Evolutionary conservation across 768 basidiomycete species (phyloP), one percentile per base, ranked within the genome.

Genomic region (Cyclocybe cylindracea): DNA sequence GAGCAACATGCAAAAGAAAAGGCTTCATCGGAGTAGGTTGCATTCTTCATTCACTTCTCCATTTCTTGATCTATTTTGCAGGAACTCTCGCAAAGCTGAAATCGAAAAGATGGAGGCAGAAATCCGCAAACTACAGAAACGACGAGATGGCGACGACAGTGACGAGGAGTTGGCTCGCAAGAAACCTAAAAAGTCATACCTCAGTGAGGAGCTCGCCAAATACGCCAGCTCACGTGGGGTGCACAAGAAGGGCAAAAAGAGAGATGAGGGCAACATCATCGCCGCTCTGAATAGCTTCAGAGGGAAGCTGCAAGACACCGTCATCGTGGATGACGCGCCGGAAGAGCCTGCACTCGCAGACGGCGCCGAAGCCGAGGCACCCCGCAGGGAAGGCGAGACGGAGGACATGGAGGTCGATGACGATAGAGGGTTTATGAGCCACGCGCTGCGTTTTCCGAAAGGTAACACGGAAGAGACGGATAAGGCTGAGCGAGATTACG

Each of bases 31-130:
- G 82, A 79, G 90, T 91, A 57, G 38, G 78, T 59, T 24, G 14
- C 39, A 19, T 41, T 39, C 19, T 5, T 34, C 24, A 16, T 19
- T 24, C 1, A 31, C 33, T 19, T 24, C n/a, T 39, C 1, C 8
- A 39, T 18, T 41, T 33, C 11, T 19, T 44, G 9, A 39, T 36
- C 14, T 5, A 39, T 33, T 18, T 38, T 53, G 44, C 51, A 93
- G 88, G 46, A 76, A 77, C 33, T 69, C 79, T 9, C 87, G 89
- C 16, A 82, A 86, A 62, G 75, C 83, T 6, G 86, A 94, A 65
- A 91, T 97, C 45, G 86, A 85, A 59, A 86, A 81, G 60, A 91
- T 98, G 85, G 92, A 98, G 67, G 84, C 83, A 6, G 89, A 93
- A 40, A 89, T 98, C 49, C 86, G 91, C 19, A 87, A 82, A 55